Evolutionary conservation across 345 rosid genomes (phyloP), one percentile per base, ranked within the genome.

Genomic region (Ricinus communis): DNA sequence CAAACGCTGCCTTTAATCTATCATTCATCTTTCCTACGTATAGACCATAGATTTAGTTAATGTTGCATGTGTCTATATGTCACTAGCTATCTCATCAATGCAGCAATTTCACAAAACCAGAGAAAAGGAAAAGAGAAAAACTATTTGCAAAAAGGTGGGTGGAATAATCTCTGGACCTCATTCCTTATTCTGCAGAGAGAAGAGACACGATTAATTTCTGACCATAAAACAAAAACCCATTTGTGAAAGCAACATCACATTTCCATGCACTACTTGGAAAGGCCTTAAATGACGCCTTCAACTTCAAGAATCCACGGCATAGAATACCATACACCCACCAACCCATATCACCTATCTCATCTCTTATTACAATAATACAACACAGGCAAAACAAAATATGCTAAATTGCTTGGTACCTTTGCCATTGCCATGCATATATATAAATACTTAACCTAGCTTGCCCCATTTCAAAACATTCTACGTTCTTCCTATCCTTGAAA

Each of bases 91-190:
- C 38, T 33, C 38, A 33, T 6, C 6, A 33, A 33, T 33, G 38
- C 38, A 33, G 38, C 38, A 33, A 6, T 6, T 33, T 33, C 38
- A 33, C 38, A 33, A 6, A 33, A n/a, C n/a, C n/a, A n/a, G n/a
- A n/a, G n/a, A 33, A 33, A 33, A 33, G 38, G 38, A 33, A 33
- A 33, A 33, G 38, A 33, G 6, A 33, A n/a, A n/a, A n/a, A 11
- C 49, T 62, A 30, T 51, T 74, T 55, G 65, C 69, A 13, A 69
- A 13, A 69, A 63, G 61, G 43, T 47, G 65, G 69, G 71, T 57
- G 67, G 79, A 75, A 70, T 70, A 64, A 75, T 56, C 22, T 66
- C 52, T 70, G 74, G 70, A 70, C 73, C 70, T 70, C 79, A 70
- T 70, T 75, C 53, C 74, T 33, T 70, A 69, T 75, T 55, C 74